Conservation (phyloP, 2,329 filamentous ascomycete species). For the Aspergillus fructus region DNA sequence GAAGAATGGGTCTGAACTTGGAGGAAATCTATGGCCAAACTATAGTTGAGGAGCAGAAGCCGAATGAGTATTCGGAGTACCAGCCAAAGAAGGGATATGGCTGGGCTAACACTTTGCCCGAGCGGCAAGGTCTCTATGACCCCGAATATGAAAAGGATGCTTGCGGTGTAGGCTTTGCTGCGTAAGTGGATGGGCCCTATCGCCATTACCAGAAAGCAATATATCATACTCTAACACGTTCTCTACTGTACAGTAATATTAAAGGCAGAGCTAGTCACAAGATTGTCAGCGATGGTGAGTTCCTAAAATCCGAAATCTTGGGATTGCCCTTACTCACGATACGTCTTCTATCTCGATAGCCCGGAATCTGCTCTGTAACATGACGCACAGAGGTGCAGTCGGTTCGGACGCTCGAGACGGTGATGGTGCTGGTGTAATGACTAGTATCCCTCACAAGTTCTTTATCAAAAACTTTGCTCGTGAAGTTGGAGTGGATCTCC, state of each 20-base stretch:
- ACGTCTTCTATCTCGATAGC: slow-evolving; percentile 50
- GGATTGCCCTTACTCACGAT: slow-evolving; percentile 30
- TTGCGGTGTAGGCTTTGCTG: slow-evolving; percentile 98
- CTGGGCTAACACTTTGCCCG: slow-evolving; percentile 92
- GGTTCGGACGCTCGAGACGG: slow-evolving; percentile 97
- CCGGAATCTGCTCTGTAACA: slow-evolving; percentile 95
- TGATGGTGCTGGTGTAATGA: slow-evolving; percentile 99
- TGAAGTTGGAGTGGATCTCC: slow-evolving; percentile 83
- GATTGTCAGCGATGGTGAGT: slow-evolving; percentile 93
- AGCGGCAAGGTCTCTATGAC: slow-evolving; percentile 99
- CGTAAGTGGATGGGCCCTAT: slow-evolving; percentile 57
- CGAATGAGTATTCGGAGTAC: slow-evolving; percentile 52
- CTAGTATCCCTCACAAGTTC: slow-evolving; percentile 96
- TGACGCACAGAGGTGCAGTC: slow-evolving; percentile 98
- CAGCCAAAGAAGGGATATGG: slow-evolving; percentile 68
- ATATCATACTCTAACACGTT: slow-evolving; percentile 12
- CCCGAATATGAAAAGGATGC: slow-evolving; percentile 97
- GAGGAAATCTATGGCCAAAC: slow-evolving; percentile 50
- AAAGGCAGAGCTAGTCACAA: slow-evolving; percentile 98
- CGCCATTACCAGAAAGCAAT: not conserved
- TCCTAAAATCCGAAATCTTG: not conserved
- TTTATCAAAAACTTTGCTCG: slow-evolving; percentile 98
- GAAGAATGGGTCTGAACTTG: slow-evolving; percentile 53
- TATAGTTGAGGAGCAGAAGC: slow-evolving; percentile 44
- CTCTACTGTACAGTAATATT: slow-evolving; percentile 68